Evolutionary conservation across 108 stramenopile genomes (phyloP).

Genomic region (Skeletonema menzelii): DNA sequence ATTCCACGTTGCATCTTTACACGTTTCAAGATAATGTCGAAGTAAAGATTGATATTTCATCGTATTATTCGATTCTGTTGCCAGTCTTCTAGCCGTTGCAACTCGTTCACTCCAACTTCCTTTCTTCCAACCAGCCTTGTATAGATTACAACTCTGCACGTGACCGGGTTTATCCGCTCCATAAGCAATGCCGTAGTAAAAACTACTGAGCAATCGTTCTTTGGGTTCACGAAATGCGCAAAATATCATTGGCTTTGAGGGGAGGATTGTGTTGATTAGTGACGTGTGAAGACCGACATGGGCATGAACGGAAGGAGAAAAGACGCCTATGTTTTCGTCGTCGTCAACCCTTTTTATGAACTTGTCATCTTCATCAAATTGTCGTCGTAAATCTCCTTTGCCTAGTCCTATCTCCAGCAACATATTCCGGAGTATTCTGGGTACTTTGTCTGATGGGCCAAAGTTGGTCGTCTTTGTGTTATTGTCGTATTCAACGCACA

Average conservation of each 20-base stretch:
- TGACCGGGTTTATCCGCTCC: conserved; percentile 16
- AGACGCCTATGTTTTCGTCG: background rate
- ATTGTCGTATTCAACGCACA: background rate
- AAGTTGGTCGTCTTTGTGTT: background rate
- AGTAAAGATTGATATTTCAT: conserved; percentile 12
- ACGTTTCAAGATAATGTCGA: conserved; percentile 7
- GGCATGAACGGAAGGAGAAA: background rate
- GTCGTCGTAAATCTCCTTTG: background rate
- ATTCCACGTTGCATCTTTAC: conserved; percentile 9
- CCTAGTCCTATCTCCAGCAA: background rate
- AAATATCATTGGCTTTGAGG: conserved; percentile 22
- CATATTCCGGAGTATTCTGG: background rate
- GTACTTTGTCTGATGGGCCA: background rate
- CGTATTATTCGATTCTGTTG: conserved; percentile 1
- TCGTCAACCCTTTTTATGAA: background rate
- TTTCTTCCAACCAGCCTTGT: background rate
- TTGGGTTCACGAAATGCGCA: conserved; percentile 22
- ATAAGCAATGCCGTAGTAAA: conserved; percentile 25
- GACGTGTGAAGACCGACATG: conserved; percentile 28
- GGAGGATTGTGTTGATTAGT: conserved; percentile 15
- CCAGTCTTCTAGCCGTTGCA: background rate
- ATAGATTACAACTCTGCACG: conserved; percentile 3
- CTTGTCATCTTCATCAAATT: background rate
- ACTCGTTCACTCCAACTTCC: background rate
- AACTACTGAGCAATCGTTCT: conserved; percentile 10